Percentiles rank a stretch among this genome's conserved stretches.
Evolutionary conservation across 2,329 filamentous ascomycete species (phyloP).

Genomic region (Sphaerulina musiva): DNA sequence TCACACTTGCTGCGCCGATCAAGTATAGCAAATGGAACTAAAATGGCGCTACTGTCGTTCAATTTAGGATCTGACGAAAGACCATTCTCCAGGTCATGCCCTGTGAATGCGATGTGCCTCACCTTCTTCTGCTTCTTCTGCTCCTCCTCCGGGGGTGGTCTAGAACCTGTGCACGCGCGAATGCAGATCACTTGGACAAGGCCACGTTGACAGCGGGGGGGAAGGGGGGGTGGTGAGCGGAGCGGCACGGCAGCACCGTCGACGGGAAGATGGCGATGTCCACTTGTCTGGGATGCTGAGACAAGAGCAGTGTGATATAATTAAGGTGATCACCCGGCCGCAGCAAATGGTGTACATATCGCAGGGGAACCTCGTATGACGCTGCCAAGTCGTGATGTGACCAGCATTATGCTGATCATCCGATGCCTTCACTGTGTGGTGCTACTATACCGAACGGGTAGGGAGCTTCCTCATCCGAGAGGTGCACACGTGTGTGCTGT

Average conservation of each 20-base stretch:
- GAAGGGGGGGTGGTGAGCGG: neutral
- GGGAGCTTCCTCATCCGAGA: neutral
- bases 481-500: neutral
- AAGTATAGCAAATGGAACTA: neutral
- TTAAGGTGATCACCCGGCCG: neutral
- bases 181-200: constrained; percentile 3
- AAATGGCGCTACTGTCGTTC: neutral
- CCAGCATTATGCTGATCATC: constrained; percentile 8
- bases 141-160: neutral
- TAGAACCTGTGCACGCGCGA: neutral
- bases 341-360: neutral
- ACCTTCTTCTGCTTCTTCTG: too few species aligned
- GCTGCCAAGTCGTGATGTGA: neutral
- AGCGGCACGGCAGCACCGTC: neutral
- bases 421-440: neutral
- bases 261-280: neutral
- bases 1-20: neutral
- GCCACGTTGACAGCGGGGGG: neutral
- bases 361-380: neutral
- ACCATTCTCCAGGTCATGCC: neutral
- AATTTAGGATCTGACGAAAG: neutral
- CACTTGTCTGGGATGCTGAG: constrained; percentile 4
- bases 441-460: neutral
- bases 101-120: neutral
- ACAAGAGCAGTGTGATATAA: constrained; percentile 5